Evolutionary conservation across 768 basidiomycete genomes (phyloP), one percentile per base, ranked within the genome.

Genomic region (Tulasnella sp.): DNA sequence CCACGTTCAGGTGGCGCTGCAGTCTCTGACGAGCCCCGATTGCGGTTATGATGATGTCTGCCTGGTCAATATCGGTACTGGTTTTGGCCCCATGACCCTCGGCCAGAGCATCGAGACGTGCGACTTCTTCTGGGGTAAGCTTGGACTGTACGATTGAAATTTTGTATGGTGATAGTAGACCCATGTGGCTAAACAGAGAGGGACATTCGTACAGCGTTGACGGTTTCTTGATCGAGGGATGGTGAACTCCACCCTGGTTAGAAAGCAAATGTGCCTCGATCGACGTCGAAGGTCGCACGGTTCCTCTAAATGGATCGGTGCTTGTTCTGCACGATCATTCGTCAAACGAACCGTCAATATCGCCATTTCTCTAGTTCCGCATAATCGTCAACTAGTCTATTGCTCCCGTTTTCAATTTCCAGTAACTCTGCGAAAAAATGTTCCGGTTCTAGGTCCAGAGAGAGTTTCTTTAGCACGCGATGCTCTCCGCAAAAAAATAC

Each of bases 111-210:
- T 76, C 19, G 22, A 85, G 81, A 69, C 79, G 72, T 3, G 78
- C 79, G 38, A 84, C 54, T n/a, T 34, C 74, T 3, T 39, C 58
- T 29, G 80, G 29, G 7, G 76, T 67, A 54, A 85, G 42, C 72
- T 85, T 85, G 5, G 81, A 81, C 52, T 80, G 78, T 75, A 85
- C 79, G 75, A 85, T 81, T 75, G 82, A 73, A 38, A 85, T 69
- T 68, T 69, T 79, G 0, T 82, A n/a, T 3, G 76, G 73, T 22
- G 67, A 54, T 17, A 78, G 64, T 42, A 75, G 67, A 3, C 42
- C 58, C 49, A 49, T 49, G 49, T 49, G 49, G 19, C n/a, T 49
- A 49, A 22, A 5, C 11, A n/a, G 49, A 49, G 49, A 49, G 49
- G 6, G n/a, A 11, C 22, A 19, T 49, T 49, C 19, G 19, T 7